These are phyloP conservation scores for Ustilago shanxiensis DNA, from an alignment of 1,284 basidiomycete species.

Conservation along the genomic window DNA sequence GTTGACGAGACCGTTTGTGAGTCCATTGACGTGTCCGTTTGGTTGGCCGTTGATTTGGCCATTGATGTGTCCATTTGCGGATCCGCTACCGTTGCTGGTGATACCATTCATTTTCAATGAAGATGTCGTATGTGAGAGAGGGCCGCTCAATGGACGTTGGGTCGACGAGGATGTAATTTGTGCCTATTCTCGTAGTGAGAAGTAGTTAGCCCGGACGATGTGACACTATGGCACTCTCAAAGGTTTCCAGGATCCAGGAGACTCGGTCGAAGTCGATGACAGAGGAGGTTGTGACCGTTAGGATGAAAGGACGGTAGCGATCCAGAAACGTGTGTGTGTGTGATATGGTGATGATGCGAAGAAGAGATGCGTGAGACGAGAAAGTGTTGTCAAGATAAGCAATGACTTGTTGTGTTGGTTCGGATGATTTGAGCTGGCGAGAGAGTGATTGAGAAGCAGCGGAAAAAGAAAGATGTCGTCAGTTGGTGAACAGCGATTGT, in stretches of 20 bases:
- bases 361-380: not conserved
- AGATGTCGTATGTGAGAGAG: conserved; percentile 30
- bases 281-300: not conserved
- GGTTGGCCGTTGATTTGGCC: conserved; percentile 7
- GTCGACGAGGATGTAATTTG: not conserved
- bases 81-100: conserved; percentile 7
- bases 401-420: conserved; percentile 11
- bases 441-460: not conserved
- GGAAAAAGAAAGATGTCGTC: not conserved
- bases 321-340: too few relatives aligned
- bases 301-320: not conserved
- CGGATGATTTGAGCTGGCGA: conserved; percentile 9
- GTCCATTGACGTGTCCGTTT: conserved; percentile 8
- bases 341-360: not conserved
- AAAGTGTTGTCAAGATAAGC: not conserved
- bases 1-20: conserved; percentile 15
- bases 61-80: conserved; percentile 5
- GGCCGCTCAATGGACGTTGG: too few relatives aligned
- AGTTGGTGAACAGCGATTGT: too few relatives aligned
- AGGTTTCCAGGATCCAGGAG: not conserved
- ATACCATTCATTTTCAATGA: conserved; percentile 12
- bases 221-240: not conserved
- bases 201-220: not conserved
- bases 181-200: too few relatives aligned
- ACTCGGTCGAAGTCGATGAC: not conserved